Percentiles rank a stretch among this genome's conserved stretches.
Conservation (phyloP, 306 rosid species). For the Casuarina equisetifolia region DNA sequence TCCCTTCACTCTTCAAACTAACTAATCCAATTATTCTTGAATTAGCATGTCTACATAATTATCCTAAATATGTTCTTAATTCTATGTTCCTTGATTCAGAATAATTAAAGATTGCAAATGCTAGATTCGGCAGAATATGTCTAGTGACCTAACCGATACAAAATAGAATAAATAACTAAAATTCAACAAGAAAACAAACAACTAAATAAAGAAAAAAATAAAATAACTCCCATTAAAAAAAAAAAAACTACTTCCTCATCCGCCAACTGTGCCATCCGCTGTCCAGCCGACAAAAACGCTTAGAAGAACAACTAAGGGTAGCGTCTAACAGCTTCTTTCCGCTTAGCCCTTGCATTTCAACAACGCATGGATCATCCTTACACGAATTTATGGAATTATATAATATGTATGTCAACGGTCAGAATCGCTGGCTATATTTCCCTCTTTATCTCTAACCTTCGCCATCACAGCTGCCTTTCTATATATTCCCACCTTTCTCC, state of each 20-base stretch:
- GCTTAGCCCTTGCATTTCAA: not conserved
- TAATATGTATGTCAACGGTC: slow-evolving; percentile 64
- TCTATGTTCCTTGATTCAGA: not conserved
- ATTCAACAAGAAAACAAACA: not conserved
- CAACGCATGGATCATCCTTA: not conserved
- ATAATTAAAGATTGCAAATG: not conserved
- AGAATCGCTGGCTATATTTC: slow-evolving; percentile 53
- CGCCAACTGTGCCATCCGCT: not conserved
- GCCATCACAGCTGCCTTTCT: not conserved
- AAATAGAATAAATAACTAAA: not conserved
- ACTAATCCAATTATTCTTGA: too few relatives aligned
- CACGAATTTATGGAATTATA: not conserved
- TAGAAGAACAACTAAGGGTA: not conserved
- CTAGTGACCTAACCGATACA: not conserved
- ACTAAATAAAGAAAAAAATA: not conserved
- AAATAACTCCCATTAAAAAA: not conserved
- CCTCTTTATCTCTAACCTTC: not conserved
- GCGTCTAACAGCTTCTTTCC: not conserved
- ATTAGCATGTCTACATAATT: not conserved
- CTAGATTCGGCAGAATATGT: not conserved
- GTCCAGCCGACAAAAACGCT: not conserved
- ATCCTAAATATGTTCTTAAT: not conserved
- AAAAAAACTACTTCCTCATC: not conserved
- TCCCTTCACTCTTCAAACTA: too few relatives aligned
- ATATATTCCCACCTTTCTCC: not conserved